Percentiles rank a stretch among this genome's conserved stretches.
Evolutionary conservation across 495 filamentous ascomycete genomes (phyloP).

Genomic region (Jackrogersella multiformis): DNA sequence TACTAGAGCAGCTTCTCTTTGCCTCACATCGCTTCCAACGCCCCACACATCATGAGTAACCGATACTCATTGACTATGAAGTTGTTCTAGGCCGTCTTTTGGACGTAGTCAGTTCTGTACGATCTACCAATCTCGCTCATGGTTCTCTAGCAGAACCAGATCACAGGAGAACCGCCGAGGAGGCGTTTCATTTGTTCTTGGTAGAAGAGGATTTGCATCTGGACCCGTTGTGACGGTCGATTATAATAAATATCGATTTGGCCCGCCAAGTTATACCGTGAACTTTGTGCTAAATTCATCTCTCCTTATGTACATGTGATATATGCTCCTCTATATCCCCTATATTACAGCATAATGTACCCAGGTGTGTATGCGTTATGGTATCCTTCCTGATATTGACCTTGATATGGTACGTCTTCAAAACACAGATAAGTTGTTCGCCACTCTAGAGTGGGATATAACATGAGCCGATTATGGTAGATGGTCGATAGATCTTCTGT

Average conservation of each 20-base stretch:
- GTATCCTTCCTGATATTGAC: neutral
- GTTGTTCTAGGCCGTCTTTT: neutral
- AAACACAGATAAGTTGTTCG: neutral
- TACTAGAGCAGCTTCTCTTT: neutral
- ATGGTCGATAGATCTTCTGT: neutral
- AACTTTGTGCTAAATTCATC: neutral
- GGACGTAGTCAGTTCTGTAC: neutral
- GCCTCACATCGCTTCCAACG: too few species aligned
- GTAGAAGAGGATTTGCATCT: neutral
- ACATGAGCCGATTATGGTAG: neutral
- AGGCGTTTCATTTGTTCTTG: neutral
- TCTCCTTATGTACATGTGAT: neutral
- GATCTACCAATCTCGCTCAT: neutral
- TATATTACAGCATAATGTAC: neutral
- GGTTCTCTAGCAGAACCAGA: too few species aligned
- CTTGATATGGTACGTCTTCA: neutral
- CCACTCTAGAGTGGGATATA: neutral
- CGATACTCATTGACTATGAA: neutral
- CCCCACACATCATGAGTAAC: neutral
- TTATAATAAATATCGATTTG: neutral
- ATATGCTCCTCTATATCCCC: slow-evolving; percentile 1
- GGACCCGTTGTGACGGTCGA: neutral
- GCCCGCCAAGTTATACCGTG: neutral
- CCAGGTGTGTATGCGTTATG: neutral
- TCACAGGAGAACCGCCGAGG: neutral